These are phyloP conservation scores for Tinospora cordifolia DNA, from an alignment of 164 flowering plant species.

Conservation along the genomic window DNA sequence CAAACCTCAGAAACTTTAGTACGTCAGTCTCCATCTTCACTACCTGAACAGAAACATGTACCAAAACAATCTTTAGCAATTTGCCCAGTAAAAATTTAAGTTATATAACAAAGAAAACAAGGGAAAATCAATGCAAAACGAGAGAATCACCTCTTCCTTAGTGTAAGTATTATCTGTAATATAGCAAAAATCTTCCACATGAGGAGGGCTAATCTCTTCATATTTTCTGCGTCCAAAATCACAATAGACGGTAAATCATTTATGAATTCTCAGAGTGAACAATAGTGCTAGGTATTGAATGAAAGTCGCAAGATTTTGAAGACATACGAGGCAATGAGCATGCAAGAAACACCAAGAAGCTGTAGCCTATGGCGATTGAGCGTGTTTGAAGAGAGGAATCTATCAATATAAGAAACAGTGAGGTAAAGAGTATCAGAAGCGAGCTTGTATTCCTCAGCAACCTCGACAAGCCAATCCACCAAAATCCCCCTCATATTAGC, in stretches of 20 bases:
- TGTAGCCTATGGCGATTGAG: slow-evolving; percentile 49
- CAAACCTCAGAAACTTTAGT: slow-evolving; percentile 48
- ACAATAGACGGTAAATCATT: neutral
- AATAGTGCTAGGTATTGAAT: neutral
- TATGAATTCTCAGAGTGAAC: neutral
- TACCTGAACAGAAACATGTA: slow-evolving; percentile 26
- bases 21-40: slow-evolving; percentile 58
- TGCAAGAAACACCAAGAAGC: slow-evolving; percentile 71
- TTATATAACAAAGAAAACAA: neutral
- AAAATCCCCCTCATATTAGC: slow-evolving; percentile 53
- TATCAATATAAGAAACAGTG: slow-evolving; percentile 54
- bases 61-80: neutral
- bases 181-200: slow-evolving; percentile 71
- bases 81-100: neutral
- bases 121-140: neutral
- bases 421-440: slow-evolving; percentile 56
- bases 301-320: neutral
- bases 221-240: slow-evolving; percentile 47
- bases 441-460: slow-evolving; percentile 67
- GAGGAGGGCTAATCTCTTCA: slow-evolving; percentile 85
- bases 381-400: slow-evolving; percentile 42
- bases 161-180: slow-evolving; percentile 86
- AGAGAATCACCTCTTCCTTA: slow-evolving; percentile 48
- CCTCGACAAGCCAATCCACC: slow-evolving; percentile 81
- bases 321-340: slow-evolving; percentile 86